phyloP scores from a whole-genome alignment of 2,329 filamentous ascomycete species.

The Pseudogymnoascus sp. region DNA sequence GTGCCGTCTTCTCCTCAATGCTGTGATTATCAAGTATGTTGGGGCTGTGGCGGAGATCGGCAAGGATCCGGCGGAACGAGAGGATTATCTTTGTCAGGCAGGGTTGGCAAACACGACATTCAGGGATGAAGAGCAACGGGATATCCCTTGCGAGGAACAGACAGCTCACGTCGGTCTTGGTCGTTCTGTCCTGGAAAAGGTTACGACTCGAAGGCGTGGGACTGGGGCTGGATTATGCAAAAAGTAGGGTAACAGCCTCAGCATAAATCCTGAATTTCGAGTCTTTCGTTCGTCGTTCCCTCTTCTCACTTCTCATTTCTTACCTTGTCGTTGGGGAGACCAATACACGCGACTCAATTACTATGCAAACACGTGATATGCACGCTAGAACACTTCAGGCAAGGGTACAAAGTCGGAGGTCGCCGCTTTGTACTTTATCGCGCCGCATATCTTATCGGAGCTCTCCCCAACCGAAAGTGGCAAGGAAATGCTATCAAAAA shows the following conservation, averaged over 20 bases:
- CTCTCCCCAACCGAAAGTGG: slow-evolving; percentile 6
- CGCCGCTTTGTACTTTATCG: not conserved
- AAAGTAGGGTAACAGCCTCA: not conserved
- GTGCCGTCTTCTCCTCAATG: slow-evolving; percentile 32
- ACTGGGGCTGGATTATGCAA: too few species aligned
- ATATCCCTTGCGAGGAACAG: not conserved
- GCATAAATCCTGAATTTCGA: not conserved
- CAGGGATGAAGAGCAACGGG: not conserved
- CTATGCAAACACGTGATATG: not conserved
- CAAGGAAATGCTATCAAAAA: slow-evolving; percentile 2
- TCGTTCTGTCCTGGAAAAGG: not conserved
- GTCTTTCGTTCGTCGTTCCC: not conserved
- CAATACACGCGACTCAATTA: not conserved
- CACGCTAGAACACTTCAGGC: not conserved
- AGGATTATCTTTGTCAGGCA: slow-evolving; percentile 10
- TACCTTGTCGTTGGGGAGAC: not conserved
- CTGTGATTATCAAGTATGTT: slow-evolving; percentile 26
- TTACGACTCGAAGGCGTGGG: not conserved
- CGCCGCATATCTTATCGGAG: slow-evolving; percentile 1
- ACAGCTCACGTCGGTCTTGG: not conserved
- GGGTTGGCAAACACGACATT: not conserved
- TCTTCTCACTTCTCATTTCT: not conserved
- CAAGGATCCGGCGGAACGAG: slow-evolving; percentile 12
- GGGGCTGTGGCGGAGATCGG: slow-evolving; percentile 17
- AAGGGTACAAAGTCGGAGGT: not conserved